These are phyloP conservation scores for Phytophthora citrophthora DNA, from an alignment of 352 stramenopile genomes.

Conservation along the genomic window DNA sequence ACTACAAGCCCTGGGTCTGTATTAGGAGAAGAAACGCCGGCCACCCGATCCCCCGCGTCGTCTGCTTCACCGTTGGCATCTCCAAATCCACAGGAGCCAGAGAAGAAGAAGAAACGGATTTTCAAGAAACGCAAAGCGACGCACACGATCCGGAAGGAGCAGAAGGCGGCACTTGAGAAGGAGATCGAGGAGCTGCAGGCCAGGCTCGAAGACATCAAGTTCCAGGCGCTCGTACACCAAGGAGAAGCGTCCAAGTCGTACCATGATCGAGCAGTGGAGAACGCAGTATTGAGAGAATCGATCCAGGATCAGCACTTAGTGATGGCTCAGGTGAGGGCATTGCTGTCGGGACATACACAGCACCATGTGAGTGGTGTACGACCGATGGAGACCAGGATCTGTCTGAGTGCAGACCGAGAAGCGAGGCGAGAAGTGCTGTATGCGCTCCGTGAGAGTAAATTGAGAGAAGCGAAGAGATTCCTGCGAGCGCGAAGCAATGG, in stretches of 20 bases:
- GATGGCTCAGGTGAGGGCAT: conserved; percentile 31
- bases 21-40: conserved; percentile 4
- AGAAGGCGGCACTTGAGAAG: conserved; percentile 39
- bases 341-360: conserved; percentile 36
- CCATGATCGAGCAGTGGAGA: conserved; percentile 28
- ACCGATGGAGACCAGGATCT: conserved; percentile 40
- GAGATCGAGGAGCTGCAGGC: conserved; percentile 40
- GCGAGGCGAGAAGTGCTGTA: conserved; percentile 29
- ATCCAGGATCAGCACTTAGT: conserved; percentile 41
- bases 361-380: conserved; percentile 29
- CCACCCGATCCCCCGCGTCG: conserved; percentile 12
- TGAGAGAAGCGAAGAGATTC: conserved; percentile 38
- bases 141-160: conserved; percentile 49
- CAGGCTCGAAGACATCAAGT: conserved; percentile 43
- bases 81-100: background rate
- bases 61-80: conserved; percentile 10
- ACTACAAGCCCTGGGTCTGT: background rate
- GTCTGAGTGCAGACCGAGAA: conserved; percentile 32
- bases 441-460: conserved; percentile 30
- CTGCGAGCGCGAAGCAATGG: conserved; percentile 30
- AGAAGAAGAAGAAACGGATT: conserved; percentile 38
- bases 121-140: conserved; percentile 50
- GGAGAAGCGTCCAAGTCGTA: conserved; percentile 28
- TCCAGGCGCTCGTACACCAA: conserved; percentile 34
- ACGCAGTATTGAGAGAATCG: conserved; percentile 33